These are phyloP conservation scores for Geotrichum macrosporum DNA, from an alignment of 1,139 yeast species.

Conservation along the genomic window DNA sequence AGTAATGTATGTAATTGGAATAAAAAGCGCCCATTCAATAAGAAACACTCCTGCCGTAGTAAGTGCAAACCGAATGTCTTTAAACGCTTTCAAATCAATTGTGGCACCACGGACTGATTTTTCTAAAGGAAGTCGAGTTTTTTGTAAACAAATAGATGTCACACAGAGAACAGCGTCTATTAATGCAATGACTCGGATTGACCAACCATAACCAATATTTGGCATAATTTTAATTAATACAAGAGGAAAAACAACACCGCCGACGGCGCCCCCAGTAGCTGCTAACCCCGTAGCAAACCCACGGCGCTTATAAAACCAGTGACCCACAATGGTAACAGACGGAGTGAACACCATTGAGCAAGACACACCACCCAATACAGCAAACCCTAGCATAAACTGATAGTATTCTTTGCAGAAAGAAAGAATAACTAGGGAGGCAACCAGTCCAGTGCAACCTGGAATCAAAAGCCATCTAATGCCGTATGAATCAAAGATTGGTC, in stretches of 20 bases:
- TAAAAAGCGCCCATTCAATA: conserved; percentile 48
- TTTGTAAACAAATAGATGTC: conserved; percentile 43
- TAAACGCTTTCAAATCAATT: conserved; percentile 44
- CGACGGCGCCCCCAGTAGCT: conserved; percentile 59
- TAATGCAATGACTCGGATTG: conserved; percentile 54
- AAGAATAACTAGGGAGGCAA: conserved; percentile 49
- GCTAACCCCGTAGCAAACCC: conserved; percentile 56
- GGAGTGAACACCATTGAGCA: conserved; percentile 57
- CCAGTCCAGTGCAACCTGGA: conserved; percentile 47
- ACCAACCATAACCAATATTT: conserved; percentile 56
- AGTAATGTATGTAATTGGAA: conserved; percentile 51
- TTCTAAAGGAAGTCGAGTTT: conserved; percentile 39
- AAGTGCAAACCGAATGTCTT: conserved; percentile 42
- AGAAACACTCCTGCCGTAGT: conserved; percentile 45
- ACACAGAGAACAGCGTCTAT: conserved; percentile 40
- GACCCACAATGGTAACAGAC: conserved; percentile 54
- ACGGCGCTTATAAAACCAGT: conserved; percentile 55
- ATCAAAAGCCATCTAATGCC: conserved; percentile 33
- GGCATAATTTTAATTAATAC: conserved; percentile 48
- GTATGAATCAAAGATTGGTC: conserved; percentile 53
- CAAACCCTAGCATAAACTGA: conserved; percentile 58
- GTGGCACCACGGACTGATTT: conserved; percentile 28
- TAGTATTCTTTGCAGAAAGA: conserved; percentile 51
- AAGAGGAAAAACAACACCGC: conserved; percentile 57
- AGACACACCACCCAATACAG: conserved; percentile 54